Conservation (phyloP, 805 yeast species). For the Candida ponderosae region DNA sequence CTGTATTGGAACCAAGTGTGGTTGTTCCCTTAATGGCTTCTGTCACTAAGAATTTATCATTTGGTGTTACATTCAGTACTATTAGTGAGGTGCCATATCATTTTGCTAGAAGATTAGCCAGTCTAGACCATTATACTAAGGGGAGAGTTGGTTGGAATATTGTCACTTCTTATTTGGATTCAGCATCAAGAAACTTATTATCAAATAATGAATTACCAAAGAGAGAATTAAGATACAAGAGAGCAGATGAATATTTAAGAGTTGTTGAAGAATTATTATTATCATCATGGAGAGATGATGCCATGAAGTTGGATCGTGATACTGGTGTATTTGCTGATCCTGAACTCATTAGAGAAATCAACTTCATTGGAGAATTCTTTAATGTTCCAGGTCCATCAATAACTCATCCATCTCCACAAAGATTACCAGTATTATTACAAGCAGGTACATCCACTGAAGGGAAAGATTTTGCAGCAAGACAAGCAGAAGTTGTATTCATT, state of each 20-base stretch:
- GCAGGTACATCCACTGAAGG: slow-evolving; percentile 33
- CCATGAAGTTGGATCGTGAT: slow-evolving; percentile 10
- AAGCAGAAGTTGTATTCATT: slow-evolving; percentile 31
- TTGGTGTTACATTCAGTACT: slow-evolving; percentile 31
- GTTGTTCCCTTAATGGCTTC: slow-evolving; percentile 33
- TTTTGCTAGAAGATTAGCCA: slow-evolving; percentile 30
- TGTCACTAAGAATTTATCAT: slow-evolving; percentile 28
- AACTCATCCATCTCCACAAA: slow-evolving; percentile 30
- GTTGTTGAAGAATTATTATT: slow-evolving; percentile 28
- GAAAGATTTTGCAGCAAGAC: slow-evolving; percentile 28
- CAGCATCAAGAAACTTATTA: slow-evolving; percentile 28
- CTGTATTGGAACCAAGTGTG: slow-evolving; percentile 31
- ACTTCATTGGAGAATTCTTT: slow-evolving; percentile 28
- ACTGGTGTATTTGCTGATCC: slow-evolving; percentile 25
- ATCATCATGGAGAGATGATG: slow-evolving; percentile 30
- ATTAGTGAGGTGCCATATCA: slow-evolving; percentile 32
- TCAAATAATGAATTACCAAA: slow-evolving; percentile 26
- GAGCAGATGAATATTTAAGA: slow-evolving; percentile 31
- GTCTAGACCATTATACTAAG: slow-evolving; percentile 31
- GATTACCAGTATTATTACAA: slow-evolving; percentile 32
- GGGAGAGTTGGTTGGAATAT: slow-evolving; percentile 38
- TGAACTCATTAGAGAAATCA: slow-evolving; percentile 25
- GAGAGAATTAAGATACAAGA: slow-evolving; percentile 29
- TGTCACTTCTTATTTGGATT: slow-evolving; percentile 30
- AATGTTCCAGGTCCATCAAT: slow-evolving; percentile 31